Conservation (phyloP, 1,139 yeast genomes). For the Candida tunisiensis region DNA sequence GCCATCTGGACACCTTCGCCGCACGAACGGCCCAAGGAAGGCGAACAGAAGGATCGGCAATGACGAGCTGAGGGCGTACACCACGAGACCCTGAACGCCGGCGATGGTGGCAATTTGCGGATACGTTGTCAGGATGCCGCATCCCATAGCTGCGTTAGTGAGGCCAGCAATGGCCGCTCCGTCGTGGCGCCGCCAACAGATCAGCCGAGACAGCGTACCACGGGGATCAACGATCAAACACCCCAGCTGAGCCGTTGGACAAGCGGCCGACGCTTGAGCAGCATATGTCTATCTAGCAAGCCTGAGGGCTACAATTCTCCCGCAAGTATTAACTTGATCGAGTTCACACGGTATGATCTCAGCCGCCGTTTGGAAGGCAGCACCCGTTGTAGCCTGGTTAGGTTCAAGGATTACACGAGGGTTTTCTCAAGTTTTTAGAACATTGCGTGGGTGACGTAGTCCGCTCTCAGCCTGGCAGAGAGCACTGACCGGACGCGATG, state of each 20-base stretch:
- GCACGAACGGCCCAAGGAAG: conserved; percentile 61
- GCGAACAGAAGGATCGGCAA: conserved; percentile 76
- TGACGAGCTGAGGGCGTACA: conserved; percentile 69
- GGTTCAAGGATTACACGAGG: conserved; percentile 1
- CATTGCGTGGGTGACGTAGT: conserved; percentile 17
- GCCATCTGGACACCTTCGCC: conserved; percentile 74
- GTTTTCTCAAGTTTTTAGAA: conserved; percentile 5
- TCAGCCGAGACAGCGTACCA: too few relatives aligned
- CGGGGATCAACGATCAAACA: too few relatives aligned
- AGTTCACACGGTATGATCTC: conserved; percentile 66
- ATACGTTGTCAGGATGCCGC: conserved; percentile 75
- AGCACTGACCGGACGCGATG: conserved; percentile 70
- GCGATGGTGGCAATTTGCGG: conserved; percentile 74
- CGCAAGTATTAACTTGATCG: conserved; percentile 82
- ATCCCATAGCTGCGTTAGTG: conserved; percentile 76
- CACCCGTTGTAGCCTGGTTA: conserved; percentile 33
- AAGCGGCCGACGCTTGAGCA: not conserved
- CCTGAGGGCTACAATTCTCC: conserved; percentile 40
- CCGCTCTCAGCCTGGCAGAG: not conserved
- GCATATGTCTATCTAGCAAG: conserved; percentile 3
- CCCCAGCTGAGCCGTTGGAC: too few relatives aligned
- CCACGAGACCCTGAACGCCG: conserved; percentile 78
- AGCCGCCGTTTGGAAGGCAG: conserved; percentile 23
- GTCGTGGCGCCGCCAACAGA: too few relatives aligned
- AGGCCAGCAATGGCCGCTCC: too few relatives aligned